Evolutionary conservation across 2,329 filamentous ascomycete genomes (phyloP), one percentile per base, ranked within the genome.

Genomic region (Phialocephala subalpina): DNA sequence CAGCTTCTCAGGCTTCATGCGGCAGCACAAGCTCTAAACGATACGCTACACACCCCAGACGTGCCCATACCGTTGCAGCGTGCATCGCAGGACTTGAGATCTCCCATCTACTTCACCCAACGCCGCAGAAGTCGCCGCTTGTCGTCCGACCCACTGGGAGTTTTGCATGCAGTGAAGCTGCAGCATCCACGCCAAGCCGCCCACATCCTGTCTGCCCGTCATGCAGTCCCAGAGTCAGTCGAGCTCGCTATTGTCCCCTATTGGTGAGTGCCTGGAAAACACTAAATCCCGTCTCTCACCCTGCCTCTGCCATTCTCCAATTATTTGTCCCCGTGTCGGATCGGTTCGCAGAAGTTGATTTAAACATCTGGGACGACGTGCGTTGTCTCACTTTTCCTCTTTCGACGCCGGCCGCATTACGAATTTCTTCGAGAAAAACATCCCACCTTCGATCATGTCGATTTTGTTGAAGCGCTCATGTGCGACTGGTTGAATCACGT

Each of bases 301-400:
- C 55, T 36, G 8, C 18, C 33, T 22, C 33, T 45, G 27, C 61
- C 59, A 68, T 67, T 69, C 67, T 63, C 70, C 70, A 71, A 72
- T 73, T 59, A 55, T 66, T 69, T 56, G 5, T 12, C 60, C 69
- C 65, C 72, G 72, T 73, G 72, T 64, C 61, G 45, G 59, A 72
- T 70, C 58, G 67, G 69, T 65, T 72, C 71, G 71, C 65, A 62
- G 69, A 67, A 67, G 69, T 72, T 71, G 64, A 67, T 70, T 70
- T 72, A 66, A 58, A 66, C 49, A 59, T 68, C 58, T 63, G 45
- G 63, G 60, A 63, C 52, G 40, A 42, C 16, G 29, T 58, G 49
- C 27, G 11, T 49, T 7, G 22, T 56, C 22, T 45, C 20, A 18
- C 33, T 16, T 62, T 62, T 35, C 58, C 58, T 36, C 25, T 60